Evolutionary conservation across 2,329 filamentous ascomycete species (phyloP).

Genomic region (Cercospora citrullina): DNA sequence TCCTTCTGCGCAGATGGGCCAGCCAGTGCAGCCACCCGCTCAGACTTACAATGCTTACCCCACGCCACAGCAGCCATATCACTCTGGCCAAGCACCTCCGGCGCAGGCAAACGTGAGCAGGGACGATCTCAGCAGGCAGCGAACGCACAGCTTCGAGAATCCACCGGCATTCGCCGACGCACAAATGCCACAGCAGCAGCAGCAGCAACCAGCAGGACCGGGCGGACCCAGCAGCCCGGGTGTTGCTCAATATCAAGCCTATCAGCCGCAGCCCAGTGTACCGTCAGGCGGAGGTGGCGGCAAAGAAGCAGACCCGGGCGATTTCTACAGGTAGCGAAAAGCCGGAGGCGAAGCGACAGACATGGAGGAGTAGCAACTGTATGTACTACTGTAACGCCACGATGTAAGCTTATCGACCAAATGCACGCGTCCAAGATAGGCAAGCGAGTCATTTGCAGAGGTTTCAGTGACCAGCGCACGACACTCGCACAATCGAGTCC

Average conservation of each 20-base stretch:
- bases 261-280: constrained; percentile 32
- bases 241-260: constrained; percentile 36
- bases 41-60: constrained; percentile 30
- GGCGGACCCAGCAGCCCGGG: constrained; percentile 27
- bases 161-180: constrained; percentile 30
- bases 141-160: constrained; percentile 35
- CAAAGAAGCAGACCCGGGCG: constrained; percentile 38
- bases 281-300: constrained; percentile 17
- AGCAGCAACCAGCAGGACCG: constrained; percentile 35
- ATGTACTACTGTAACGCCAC: constrained; percentile 21
- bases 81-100: constrained; percentile 16
- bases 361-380: constrained; percentile 9
- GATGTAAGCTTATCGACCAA: constrained; percentile 14
- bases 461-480: constrained; percentile 10
- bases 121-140: constrained; percentile 31
- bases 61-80: constrained; percentile 25
- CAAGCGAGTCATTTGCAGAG: constrained; percentile 4
- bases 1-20: constrained; percentile 33
- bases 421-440: constrained; percentile 11
- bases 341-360: constrained; percentile 3
- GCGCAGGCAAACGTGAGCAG: constrained; percentile 12
- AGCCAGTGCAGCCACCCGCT: constrained; percentile 28
- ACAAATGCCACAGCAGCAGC: constrained; percentile 25
- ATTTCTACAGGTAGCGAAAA: constrained; percentile 37
- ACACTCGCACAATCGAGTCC: constrained; percentile 1